Base-by-base conservation (phyloP, 305 asterid species). In the Caryopteris hybrid region DNA sequence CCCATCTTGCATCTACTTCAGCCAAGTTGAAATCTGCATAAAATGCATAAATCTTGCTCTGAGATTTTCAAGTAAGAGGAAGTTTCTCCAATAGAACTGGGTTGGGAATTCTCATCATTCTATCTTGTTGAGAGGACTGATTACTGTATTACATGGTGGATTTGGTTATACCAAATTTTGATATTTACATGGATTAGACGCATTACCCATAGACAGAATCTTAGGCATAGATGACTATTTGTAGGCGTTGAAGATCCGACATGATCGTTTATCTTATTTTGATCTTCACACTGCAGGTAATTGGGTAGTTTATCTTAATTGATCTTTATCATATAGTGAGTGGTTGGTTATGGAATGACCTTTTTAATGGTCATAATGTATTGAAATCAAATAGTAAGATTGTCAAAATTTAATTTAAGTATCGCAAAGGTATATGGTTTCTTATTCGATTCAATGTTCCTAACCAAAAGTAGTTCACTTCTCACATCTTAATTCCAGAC, bases 11-110 rank as follows among this genome's bases (percentile, higher is more conserved):
- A 45, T 86, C 91, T 57, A 53, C 87, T 2, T 83, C 98, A 0
- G 67, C 96, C 73, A 93, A 93, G 89, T 76, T 91, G 85, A 94
- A 94, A 84, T 80, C 99, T 13, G 71, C 96, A 27, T 94, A 75
- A 85, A 20, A 33, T 13, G 43, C 27, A 0, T 29, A 14, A 38
- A 50, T 6, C 66, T 54, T 46, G 57, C 64, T 51, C 33, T 9
- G 38, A 53, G 58, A 64, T 59, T 52, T 41, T 68, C 65, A 60
- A 42, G 70, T 20, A 25, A 43, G 57, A 56, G 69, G 68, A 56
- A 48, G 69, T 56, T 70, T 45, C 64, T 75, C 16, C 17, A 43
- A 61, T 27, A 62, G 69, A 62, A 48, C 2, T 21, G 46, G 62
- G 61, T 43, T 62, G 39, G 59, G 71, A 71, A 70, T 21, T 66